A percentile compares a stretch with the other conserved stretches of the same genome.
Evolutionary conservation across 352 stramenopile genomes (phyloP).

Genomic region (Globisporangium okanoganense): DNA sequence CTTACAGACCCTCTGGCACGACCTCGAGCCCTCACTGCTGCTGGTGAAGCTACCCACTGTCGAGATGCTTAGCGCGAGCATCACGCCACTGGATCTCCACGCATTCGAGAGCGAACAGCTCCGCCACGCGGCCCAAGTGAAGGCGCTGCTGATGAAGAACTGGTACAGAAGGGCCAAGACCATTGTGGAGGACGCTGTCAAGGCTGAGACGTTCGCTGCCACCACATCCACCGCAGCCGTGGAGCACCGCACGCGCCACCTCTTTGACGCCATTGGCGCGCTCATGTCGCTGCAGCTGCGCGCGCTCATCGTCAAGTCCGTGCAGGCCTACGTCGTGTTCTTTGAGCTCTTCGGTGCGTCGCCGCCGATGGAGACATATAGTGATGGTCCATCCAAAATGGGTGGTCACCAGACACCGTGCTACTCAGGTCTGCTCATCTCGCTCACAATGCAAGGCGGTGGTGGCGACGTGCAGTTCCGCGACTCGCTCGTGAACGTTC

Average conservation of each 20-base stretch:
- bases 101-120: constrained; percentile 57
- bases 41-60: constrained; percentile 46
- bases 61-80: constrained; percentile 20
- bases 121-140: constrained; percentile 36
- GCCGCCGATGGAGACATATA: constrained; percentile 4
- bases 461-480: constrained; percentile 29
- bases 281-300: constrained; percentile 78
- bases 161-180: constrained; percentile 51
- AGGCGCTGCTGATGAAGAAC: constrained; percentile 41
- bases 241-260: constrained; percentile 29
- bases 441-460: constrained; percentile 8
- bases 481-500: constrained; percentile 48
- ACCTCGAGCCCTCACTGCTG: constrained; percentile 37
- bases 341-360: constrained; percentile 53
- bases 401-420: no score
- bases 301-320: constrained; percentile 58
- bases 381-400: not conserved
- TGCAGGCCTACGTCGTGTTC: constrained; percentile 57
- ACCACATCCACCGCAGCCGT: constrained; percentile 20
- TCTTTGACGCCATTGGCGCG: constrained; percentile 57
- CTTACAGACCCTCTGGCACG: constrained; percentile 62
- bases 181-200: constrained; percentile 43
- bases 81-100: constrained; percentile 34
- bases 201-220: constrained; percentile 23
- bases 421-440: constrained; percentile 6